A percentile compares a stretch with the other conserved stretches of the same genome.
Evolutionary conservation across 176 grass and related monocot genomes (phyloP).

Genomic region (Puccinellia tenuiflora): DNA sequence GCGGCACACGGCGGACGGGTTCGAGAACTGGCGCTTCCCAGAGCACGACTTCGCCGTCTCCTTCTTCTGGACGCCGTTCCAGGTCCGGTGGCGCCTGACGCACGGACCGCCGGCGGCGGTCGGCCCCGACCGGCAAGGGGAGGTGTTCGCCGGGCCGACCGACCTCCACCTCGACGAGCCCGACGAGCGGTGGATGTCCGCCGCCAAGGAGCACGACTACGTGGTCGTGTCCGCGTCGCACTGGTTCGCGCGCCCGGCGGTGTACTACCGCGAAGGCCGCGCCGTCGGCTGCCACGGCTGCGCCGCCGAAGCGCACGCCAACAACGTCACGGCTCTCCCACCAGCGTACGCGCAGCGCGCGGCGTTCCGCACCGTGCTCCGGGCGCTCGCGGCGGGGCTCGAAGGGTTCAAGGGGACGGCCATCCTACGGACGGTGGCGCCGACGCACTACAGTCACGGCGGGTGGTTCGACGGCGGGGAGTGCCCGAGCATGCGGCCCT

Average conservation of each 20-base stretch:
- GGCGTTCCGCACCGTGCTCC: slow-evolving; percentile 52
- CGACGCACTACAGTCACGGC: slow-evolving; percentile 44
- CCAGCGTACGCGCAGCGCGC: slow-evolving; percentile 42
- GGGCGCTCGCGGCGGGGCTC: slow-evolving; percentile 5
- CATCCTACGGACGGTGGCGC: slow-evolving; percentile 47
- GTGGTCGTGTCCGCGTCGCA: slow-evolving; percentile 61
- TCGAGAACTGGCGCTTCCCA: slow-evolving; percentile 54
- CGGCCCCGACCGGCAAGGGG: slow-evolving; percentile 32
- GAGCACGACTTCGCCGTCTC: slow-evolving; percentile 37
- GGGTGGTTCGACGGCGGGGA: slow-evolving; percentile 55
- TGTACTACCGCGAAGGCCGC: slow-evolving; percentile 41
- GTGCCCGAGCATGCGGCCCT: slow-evolving; percentile 26
- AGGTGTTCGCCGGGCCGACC: slow-evolving; percentile 37
- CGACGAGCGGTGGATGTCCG: slow-evolving; percentile 47
- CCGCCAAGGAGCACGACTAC: slow-evolving; percentile 35
- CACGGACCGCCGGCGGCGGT: slow-evolving; percentile 29
- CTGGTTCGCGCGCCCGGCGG: slow-evolving; percentile 73
- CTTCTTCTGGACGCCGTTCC: slow-evolving; percentile 82
- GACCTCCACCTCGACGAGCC: slow-evolving; percentile 49
- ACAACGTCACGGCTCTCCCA: slow-evolving; percentile 32
- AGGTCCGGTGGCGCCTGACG: slow-evolving; percentile 46
- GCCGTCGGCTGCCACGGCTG: slow-evolving; percentile 55
- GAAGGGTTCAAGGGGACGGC: slow-evolving; percentile 40
- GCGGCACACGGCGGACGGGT: slow-evolving; percentile 18
- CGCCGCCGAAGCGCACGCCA: not conserved